Percentiles rank a stretch among this genome's conserved stretches.
phyloP scores from a whole-genome alignment of 1,284 basidiomycete genomes.

The Sporisorium reilianum region DNA sequence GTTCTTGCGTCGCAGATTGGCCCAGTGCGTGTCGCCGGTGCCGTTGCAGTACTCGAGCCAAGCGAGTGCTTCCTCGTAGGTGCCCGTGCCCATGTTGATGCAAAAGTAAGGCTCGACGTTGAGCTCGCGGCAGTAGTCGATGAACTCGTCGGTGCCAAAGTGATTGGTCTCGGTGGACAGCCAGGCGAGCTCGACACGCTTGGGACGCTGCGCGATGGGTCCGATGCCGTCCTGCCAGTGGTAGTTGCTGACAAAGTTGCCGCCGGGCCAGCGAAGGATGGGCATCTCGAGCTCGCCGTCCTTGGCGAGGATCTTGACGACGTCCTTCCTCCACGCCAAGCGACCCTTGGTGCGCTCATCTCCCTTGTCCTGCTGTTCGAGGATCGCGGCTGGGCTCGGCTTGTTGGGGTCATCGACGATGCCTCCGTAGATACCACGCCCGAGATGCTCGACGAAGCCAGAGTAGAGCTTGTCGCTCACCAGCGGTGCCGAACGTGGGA shows the following conservation, averaged over 20 bases:
- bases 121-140: conserved; percentile 72
- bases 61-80: conserved; percentile 76
- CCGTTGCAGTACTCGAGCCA: conserved; percentile 79
- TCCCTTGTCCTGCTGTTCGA: conserved; percentile 58
- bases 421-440: conserved; percentile 76
- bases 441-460: conserved; percentile 62
- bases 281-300: conserved; percentile 74
- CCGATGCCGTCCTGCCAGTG: conserved; percentile 79
- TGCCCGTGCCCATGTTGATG: conserved; percentile 78
- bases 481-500: conserved; percentile 22
- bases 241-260: conserved; percentile 75
- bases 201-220: conserved; percentile 73
- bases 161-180: conserved; percentile 76
- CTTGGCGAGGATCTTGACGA: conserved; percentile 72
- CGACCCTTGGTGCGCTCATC: conserved; percentile 59
- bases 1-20: conserved; percentile 75
- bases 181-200: conserved; percentile 78
- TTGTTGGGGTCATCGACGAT: conserved; percentile 72
- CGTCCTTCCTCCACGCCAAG: conserved; percentile 75
- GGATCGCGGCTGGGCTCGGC: conserved; percentile 67
- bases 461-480: conserved; percentile 53
- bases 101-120: conserved; percentile 75
- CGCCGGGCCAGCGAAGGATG: conserved; percentile 76
- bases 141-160: conserved; percentile 76
- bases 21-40: conserved; percentile 74